These are phyloP conservation scores for Colletotrichum cordylinicola DNA, from an alignment of 2,329 filamentous ascomycete species.

Conservation along the genomic window DNA sequence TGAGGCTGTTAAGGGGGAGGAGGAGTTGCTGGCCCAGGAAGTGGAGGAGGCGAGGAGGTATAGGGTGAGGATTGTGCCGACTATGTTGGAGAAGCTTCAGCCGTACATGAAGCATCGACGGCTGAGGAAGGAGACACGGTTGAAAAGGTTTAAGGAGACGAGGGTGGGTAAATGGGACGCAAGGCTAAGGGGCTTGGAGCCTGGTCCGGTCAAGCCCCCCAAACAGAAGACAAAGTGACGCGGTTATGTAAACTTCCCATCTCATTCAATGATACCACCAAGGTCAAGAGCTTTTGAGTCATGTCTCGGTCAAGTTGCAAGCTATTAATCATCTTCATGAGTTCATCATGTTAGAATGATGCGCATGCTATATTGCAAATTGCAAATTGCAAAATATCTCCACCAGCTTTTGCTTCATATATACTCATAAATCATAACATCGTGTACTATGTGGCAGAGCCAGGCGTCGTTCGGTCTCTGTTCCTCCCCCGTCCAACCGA, in stretches of 20 bases:
- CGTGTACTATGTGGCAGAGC: background rate
- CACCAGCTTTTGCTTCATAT: background rate
- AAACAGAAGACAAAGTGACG: no score
- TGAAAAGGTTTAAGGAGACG: background rate
- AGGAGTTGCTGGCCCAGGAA: constrained; percentile 33
- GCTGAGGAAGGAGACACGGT: background rate
- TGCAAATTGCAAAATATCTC: background rate
- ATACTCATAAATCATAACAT: background rate
- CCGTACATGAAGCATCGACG: background rate
- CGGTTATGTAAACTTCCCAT: background rate
- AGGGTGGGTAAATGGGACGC: background rate
- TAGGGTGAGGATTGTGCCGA: background rate
- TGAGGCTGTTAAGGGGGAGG: constrained; percentile 39
- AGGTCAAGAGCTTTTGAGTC: background rate
- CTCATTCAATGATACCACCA: background rate
- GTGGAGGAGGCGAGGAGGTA: constrained; percentile 29
- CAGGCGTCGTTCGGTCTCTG: background rate
- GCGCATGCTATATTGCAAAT: background rate
- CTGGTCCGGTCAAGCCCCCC: background rate
- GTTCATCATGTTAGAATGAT: background rate
- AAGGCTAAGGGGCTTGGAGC: background rate
- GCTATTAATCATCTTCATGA: background rate
- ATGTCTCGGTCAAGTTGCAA: background rate
- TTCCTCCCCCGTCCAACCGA: background rate
- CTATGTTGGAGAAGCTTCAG: background rate